Base-by-base conservation (phyloP, 495 filamentous ascomycete genomes). In the Pyronema domesticum region DNA sequence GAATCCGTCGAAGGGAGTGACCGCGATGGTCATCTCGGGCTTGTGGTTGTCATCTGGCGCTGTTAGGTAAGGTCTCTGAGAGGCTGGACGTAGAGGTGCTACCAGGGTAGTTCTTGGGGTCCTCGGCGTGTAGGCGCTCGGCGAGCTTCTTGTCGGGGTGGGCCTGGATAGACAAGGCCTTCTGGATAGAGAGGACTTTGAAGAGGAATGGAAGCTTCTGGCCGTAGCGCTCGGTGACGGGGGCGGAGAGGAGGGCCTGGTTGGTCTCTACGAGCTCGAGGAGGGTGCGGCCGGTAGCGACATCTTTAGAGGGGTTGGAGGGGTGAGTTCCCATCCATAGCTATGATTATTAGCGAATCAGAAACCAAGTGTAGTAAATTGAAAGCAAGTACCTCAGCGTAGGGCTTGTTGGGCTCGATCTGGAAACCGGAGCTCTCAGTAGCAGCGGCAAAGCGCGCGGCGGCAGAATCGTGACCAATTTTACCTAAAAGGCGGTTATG, bases 251-350 rank as follows among this genome's bases (percentile, higher is more conserved):
- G 4, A 98, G 76, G 36, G 81, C 78, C 59, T 85, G 75, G 70
- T 98, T 98, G 61, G 86, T 83, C 65, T 87, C 77, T 23, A 95
- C 83, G 35, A 96, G 74, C 54, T 95, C 89, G 57, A 95, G 83
- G 13, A 98, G 76, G 5, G 85, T 85, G 3, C 89, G 82, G 68
- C 87, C 79, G 2, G 91, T 91, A 55, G 76, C 70, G 48, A 93
- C 62, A 64, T 95, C 91, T 67, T 82, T 89, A 19, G 91, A 96
- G 1, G 91, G 91, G 56, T 94, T 82, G 40, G 86, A 93, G 19
- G 89, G 91, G 64, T 98, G 91, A 2, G 91, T 96, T 60, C 91
- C 91, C 91, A 98, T 96, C 91, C 91, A 98, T 62, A 98, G 71
- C 86, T 94, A 67, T 18, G 10, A 30, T 30, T 30, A 30, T 30